These are phyloP conservation scores for Pneumocystis jirovecii DNA, from an alignment of 1,139 yeast species.

Conservation along the genomic window DNA sequence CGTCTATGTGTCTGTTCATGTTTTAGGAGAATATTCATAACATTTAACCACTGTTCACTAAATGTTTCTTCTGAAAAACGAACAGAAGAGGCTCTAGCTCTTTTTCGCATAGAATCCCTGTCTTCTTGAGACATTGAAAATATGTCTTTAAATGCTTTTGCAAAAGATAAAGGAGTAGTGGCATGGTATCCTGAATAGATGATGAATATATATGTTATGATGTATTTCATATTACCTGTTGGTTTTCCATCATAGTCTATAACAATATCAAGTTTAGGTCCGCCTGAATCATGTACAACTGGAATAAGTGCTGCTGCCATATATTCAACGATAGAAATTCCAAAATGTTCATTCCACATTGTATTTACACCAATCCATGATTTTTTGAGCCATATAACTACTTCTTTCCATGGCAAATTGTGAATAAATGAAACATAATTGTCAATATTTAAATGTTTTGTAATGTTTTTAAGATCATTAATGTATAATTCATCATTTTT, in stretches of 20 bases:
- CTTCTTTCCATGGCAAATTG: slow-evolving; percentile 58
- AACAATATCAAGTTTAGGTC: slow-evolving; percentile 80
- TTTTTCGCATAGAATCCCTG: neutral
- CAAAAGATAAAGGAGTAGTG: slow-evolving; percentile 8
- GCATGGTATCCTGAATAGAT: slow-evolving; percentile 23
- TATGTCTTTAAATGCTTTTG: slow-evolving; percentile 6
- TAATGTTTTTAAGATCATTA: slow-evolving; percentile 32
- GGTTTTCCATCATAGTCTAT: slow-evolving; percentile 34
- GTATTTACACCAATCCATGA: slow-evolving; percentile 77
- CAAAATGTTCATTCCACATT: slow-evolving; percentile 99
- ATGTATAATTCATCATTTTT: slow-evolving; percentile 54
- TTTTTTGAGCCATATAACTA: slow-evolving; percentile 39
- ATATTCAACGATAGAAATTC: slow-evolving; percentile 93
- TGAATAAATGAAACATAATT: slow-evolving; percentile 49
- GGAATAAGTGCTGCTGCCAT: slow-evolving; percentile 79
- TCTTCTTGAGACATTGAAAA: slow-evolving; percentile 3
- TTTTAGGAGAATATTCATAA: slow-evolving; percentile 1
- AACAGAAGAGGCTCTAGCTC: neutral
- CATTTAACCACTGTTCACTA: neutral
- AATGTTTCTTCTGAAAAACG: neutral
- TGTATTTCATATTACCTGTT: slow-evolving; percentile 12
- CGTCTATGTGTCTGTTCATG: neutral
- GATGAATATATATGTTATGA: slow-evolving; percentile 3
- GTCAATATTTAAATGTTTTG: slow-evolving; percentile 35
- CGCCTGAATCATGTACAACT: slow-evolving; percentile 84